Conservation (phyloP, 257 asterid genomes). For the Primulina huaijiensis region DNA sequence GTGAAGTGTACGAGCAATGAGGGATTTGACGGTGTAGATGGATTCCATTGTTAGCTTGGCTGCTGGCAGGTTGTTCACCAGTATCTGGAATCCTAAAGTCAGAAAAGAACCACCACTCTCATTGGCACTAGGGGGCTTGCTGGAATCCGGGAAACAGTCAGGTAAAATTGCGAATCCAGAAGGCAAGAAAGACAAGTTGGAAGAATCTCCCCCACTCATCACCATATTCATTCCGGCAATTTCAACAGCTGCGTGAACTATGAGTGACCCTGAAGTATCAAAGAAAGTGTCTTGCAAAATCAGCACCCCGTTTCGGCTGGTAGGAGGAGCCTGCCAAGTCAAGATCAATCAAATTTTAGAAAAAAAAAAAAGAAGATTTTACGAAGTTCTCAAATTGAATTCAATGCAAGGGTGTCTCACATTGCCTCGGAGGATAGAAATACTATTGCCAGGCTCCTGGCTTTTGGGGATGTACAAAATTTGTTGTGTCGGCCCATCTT, state of each 20-base stretch:
- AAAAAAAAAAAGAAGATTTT: background rate
- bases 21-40: constrained; percentile 52
- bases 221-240: constrained; percentile 43
- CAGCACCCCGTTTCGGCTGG: constrained; percentile 41
- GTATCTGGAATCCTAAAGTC: constrained; percentile 68
- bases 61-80: constrained; percentile 47
- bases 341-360: background rate
- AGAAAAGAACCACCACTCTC: constrained; percentile 53
- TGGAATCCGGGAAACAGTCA: constrained; percentile 37
- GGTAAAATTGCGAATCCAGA: constrained; percentile 77
- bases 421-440: constrained; percentile 49
- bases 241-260: constrained; percentile 63
- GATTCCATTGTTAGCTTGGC: constrained; percentile 68
- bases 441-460: constrained; percentile 55
- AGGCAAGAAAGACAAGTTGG: constrained; percentile 56
- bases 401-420: constrained; percentile 43
- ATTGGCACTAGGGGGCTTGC: constrained; percentile 16
- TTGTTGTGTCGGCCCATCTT: constrained; percentile 61
- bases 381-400: background rate
- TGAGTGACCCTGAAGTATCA: constrained; percentile 58
- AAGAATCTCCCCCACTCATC: constrained; percentile 68
- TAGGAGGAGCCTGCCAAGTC: constrained; percentile 40
- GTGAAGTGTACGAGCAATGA: constrained; percentile 54
- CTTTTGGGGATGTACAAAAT: constrained; percentile 59
- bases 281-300: constrained; percentile 66